These are phyloP conservation scores for Castanopsis chinensis DNA, from an alignment of 306 rosid genomes.

Conservation along the genomic window DNA sequence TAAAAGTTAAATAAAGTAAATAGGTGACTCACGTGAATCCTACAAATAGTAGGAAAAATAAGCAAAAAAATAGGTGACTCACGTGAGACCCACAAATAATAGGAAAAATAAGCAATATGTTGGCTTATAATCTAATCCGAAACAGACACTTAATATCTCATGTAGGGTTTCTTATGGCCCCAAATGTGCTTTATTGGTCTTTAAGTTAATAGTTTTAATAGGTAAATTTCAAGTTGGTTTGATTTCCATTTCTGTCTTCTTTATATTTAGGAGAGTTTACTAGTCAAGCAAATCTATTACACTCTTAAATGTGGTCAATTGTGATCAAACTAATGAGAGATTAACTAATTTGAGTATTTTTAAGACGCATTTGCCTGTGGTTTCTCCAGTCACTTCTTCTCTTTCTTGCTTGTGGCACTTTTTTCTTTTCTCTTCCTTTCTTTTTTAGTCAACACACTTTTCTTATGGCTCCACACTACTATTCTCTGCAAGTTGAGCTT, in stretches of 20 bases:
- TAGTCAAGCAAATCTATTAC: neutral
- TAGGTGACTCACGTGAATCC: too few species aligned
- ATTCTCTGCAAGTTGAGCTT: neutral
- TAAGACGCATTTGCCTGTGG: neutral
- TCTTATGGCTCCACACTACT: neutral
- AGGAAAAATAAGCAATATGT: too few species aligned
- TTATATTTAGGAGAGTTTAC: neutral
- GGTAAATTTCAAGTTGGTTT: neutral
- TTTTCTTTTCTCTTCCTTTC: neutral
- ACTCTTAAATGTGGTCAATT: neutral
- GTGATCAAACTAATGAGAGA: neutral
- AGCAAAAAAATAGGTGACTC: too few species aligned
- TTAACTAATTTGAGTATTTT: neutral
- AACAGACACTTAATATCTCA: neutral
- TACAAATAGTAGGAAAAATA: too few species aligned
- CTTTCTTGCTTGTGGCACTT: neutral
- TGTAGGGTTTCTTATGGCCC: neutral
- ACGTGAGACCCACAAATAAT: too few species aligned
- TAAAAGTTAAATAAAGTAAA: too few species aligned
- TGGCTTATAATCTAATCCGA: too few species aligned
- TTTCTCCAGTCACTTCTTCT: neutral
- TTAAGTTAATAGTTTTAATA: neutral
- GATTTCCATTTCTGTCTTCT: neutral
- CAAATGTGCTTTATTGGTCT: neutral
- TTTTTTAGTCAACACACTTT: neutral